Evolutionary conservation across 306 rosid species (phyloP).

Genomic region (Fagus crenata): DNA sequence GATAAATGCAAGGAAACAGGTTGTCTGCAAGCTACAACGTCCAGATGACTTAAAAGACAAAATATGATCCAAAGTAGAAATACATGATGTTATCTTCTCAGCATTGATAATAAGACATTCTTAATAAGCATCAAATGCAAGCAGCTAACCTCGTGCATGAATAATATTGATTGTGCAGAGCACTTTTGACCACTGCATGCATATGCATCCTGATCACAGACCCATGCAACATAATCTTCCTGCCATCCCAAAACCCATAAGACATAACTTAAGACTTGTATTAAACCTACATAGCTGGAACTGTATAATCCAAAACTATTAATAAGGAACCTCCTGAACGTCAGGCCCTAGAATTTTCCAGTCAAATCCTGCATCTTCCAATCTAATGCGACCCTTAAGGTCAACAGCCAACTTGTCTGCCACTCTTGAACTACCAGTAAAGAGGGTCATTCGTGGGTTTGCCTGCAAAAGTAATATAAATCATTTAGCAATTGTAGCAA

Average conservation of each 20-base stretch:
- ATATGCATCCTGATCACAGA: slow-evolving; percentile 98
- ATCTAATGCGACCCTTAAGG: slow-evolving; percentile 77
- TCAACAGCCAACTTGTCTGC: slow-evolving; percentile 88
- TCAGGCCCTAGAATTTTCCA: slow-evolving; percentile 98
- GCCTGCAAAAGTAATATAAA: slow-evolving; percentile 49
- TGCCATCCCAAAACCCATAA: slow-evolving; percentile 40
- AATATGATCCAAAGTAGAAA: neutral
- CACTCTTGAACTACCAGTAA: slow-evolving; percentile 97
- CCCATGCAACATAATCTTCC: slow-evolving; percentile 94
- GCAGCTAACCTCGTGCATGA: slow-evolving; percentile 85
- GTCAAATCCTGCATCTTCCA: slow-evolving; percentile 99
- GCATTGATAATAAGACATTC: neutral
- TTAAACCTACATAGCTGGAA: slow-evolving; percentile 12
- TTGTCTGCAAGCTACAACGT: neutral
- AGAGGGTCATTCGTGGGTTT: slow-evolving; percentile 90
- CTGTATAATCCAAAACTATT: slow-evolving; percentile 4
- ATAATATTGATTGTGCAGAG: slow-evolving; percentile 85
- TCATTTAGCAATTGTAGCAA: too few species aligned
- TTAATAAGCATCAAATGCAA: slow-evolving; percentile 17
- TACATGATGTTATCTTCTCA: slow-evolving; percentile 10
- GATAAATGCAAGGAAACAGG: slow-evolving; percentile 1
- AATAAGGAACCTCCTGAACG: slow-evolving; percentile 73
- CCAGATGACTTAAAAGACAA: neutral
- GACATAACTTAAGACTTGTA: slow-evolving; percentile 16
- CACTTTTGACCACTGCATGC: slow-evolving; percentile 99